These are phyloP conservation scores for Rhinocladiella similis DNA, from an alignment of 2,329 filamentous ascomycete species.

Conservation along the genomic window DNA sequence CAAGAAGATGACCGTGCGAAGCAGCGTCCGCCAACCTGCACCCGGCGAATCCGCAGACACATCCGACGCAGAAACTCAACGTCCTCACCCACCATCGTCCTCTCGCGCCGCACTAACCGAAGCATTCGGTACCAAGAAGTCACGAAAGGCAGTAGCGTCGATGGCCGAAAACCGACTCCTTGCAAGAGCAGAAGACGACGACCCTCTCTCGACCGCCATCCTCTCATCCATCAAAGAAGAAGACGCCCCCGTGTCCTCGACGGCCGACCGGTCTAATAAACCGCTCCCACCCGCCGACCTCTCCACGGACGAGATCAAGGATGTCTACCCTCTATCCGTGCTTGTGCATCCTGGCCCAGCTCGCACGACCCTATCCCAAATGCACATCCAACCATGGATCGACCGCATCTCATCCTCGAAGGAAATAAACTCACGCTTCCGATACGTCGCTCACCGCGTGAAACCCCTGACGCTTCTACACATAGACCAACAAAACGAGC, in stretches of 20 bases:
- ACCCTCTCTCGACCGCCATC: constrained; percentile 44
- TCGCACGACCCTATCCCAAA: constrained; percentile 40
- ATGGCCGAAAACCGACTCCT: constrained; percentile 50
- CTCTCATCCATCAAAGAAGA: constrained; percentile 42
- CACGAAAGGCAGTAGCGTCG: constrained; percentile 49
- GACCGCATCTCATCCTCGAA: constrained; percentile 38
- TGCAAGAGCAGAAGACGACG: constrained; percentile 34
- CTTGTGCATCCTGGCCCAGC: constrained; percentile 44
- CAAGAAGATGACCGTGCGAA: constrained; percentile 57
- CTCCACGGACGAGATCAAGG: constrained; percentile 42
- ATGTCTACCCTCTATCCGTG: constrained; percentile 46
- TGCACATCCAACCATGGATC: constrained; percentile 47
- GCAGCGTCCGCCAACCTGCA: constrained; percentile 40
- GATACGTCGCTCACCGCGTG: constrained; percentile 47
- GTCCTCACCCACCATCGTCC: constrained; percentile 32
- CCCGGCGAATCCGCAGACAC: constrained; percentile 11
- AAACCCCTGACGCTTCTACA: constrained; percentile 39
- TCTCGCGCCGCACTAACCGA: constrained; percentile 44
- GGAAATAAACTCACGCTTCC: constrained; percentile 40
- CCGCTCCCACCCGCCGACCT: constrained; percentile 47
- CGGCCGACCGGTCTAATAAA: constrained; percentile 44
- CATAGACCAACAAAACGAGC: constrained; percentile 34
- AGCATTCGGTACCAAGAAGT: constrained; percentile 52
- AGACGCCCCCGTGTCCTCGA: constrained; percentile 8
- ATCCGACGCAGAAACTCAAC: constrained; percentile 21